Percentiles rank a stretch among this genome's conserved stretches.
Conservation (phyloP, 2,329 filamentous ascomycete genomes). For the Aureobasidium pullulans region DNA sequence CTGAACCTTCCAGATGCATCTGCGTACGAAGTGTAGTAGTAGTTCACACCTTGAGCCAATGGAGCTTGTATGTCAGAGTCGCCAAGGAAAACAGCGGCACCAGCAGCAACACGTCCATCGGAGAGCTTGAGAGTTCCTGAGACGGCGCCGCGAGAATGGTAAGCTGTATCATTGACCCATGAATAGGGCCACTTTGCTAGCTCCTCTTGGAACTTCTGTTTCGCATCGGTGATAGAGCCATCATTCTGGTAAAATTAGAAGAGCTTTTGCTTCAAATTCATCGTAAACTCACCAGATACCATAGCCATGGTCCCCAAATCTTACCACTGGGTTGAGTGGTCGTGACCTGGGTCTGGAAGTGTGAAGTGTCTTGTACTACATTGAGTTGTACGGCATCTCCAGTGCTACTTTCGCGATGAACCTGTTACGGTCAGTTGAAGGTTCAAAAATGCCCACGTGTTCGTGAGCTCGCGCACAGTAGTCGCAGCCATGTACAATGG, state of each 20-base stretch:
- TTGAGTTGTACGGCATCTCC: conserved; percentile 48
- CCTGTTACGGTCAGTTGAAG: neutral
- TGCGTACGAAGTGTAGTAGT: conserved; percentile 45
- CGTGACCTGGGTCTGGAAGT: conserved; percentile 27
- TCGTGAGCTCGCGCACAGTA: too few relatives aligned
- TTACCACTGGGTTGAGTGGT: conserved; percentile 30
- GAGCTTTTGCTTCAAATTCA: neutral
- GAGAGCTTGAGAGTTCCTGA: conserved; percentile 38
- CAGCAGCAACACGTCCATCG: conserved; percentile 41
- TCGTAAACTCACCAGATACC: conserved; percentile 27
- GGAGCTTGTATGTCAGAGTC: conserved; percentile 40
- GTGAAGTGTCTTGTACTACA: conserved; percentile 28
- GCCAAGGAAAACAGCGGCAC: conserved; percentile 45
- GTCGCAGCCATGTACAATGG: too few relatives aligned
- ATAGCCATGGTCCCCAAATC: conserved; percentile 40
- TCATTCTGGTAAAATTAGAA: conserved; percentile 30
- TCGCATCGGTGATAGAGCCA: conserved; percentile 39
- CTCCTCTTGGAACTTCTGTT: conserved; percentile 34
- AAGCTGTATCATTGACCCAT: conserved; percentile 41
- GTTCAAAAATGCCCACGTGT: neutral
- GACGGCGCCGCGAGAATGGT: conserved; percentile 44
- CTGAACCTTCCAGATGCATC: conserved; percentile 37
- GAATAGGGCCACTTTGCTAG: conserved; percentile 41
- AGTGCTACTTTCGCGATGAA: conserved; percentile 44
- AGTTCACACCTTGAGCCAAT: conserved; percentile 41